A percentile compares a stretch with the other conserved stretches of the same genome.
Evolutionary conservation across 83 land plant species (phyloP).

Genomic region (Diphasiastrum complanatum): DNA sequence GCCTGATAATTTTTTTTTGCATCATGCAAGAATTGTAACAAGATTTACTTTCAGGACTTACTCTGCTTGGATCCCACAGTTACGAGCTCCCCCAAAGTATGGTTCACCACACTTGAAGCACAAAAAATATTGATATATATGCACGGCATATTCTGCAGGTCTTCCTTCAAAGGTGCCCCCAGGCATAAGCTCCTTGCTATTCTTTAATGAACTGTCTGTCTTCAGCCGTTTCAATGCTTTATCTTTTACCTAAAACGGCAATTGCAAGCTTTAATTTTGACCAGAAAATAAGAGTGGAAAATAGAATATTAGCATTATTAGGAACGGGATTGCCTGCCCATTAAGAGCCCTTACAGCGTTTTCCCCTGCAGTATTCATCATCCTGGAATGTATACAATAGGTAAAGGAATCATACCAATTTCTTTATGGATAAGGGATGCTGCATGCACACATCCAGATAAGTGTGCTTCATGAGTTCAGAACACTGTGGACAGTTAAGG

Average conservation of each 20-base stretch:
- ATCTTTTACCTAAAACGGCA: slow-evolving; percentile 20
- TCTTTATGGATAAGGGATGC: slow-evolving; percentile 22
- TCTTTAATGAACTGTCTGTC: slow-evolving; percentile 14
- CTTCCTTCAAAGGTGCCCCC: slow-evolving; percentile 19
- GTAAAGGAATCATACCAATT: slow-evolving; percentile 14
- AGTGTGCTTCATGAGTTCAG: slow-evolving; percentile 21
- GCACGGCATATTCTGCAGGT: slow-evolving; percentile 19
- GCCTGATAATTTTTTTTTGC: not conserved
- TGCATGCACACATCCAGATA: slow-evolving; percentile 14
- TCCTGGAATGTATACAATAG: not conserved
- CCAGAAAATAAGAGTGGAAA: not conserved
- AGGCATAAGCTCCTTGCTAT: slow-evolving; percentile 17
- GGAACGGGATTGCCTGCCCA: not conserved
- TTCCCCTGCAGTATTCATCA: not conserved
- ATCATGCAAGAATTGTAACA: not conserved
- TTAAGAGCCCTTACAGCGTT: not conserved
- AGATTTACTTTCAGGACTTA: slow-evolving; percentile 4
- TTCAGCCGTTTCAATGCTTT: slow-evolving; percentile 22
- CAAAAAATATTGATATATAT: slow-evolving; percentile 25
- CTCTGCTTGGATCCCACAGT: slow-evolving; percentile 19
- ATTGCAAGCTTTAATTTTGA: not conserved
- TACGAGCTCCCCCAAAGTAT: slow-evolving; percentile 37
- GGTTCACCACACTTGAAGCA: slow-evolving; percentile 31
- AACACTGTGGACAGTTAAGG: slow-evolving; percentile 36
- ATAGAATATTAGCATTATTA: not conserved